These are phyloP conservation scores for Aspergillus asperescens DNA, from an alignment of 495 filamentous ascomycete genomes.

Conservation along the genomic window DNA sequence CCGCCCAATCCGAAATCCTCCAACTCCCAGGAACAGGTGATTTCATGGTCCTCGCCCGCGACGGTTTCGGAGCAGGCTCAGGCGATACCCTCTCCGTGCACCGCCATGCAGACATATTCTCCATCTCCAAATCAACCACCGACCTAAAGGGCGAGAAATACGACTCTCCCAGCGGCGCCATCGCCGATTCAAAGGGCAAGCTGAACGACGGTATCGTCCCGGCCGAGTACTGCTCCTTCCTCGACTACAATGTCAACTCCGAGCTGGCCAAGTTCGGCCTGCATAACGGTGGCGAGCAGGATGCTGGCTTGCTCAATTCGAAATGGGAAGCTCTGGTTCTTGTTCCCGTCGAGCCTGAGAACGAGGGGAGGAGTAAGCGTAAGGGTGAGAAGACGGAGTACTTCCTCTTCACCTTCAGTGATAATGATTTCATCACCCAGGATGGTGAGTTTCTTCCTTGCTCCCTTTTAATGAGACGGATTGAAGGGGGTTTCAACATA, in stretches of 20 bases:
- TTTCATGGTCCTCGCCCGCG: slow-evolving; percentile 69
- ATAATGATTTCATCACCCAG: slow-evolving; percentile 81
- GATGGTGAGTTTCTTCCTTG: slow-evolving; percentile 47
- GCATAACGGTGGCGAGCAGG: slow-evolving; percentile 60
- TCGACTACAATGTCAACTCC: slow-evolving; percentile 67
- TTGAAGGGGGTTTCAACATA: background rate
- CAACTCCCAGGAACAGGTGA: slow-evolving; percentile 50
- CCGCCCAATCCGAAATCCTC: slow-evolving; percentile 70
- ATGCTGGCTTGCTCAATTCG: slow-evolving; percentile 60
- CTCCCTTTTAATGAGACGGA: background rate
- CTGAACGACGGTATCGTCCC: slow-evolving; percentile 54
- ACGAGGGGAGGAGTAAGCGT: background rate
- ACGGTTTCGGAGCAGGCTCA: slow-evolving; percentile 57
- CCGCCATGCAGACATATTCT: slow-evolving; percentile 70
- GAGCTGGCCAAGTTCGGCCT: slow-evolving; percentile 64
- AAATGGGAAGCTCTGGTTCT: slow-evolving; percentile 76
- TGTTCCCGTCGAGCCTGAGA: slow-evolving; percentile 51
- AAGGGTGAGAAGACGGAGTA: slow-evolving; percentile 49
- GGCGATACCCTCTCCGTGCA: slow-evolving; percentile 52
- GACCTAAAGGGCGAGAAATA: slow-evolving; percentile 56
- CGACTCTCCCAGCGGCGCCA: slow-evolving; percentile 47
- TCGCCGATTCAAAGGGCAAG: slow-evolving; percentile 50
- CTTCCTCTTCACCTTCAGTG: slow-evolving; percentile 63
- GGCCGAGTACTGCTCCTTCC: slow-evolving; percentile 61
- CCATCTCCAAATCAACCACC: slow-evolving; percentile 54